A percentile compares a stretch with the other conserved stretches of the same genome.
phyloP scores from a whole-genome alignment of 1,284 basidiomycete species.

The Leccinum fallax region DNA sequence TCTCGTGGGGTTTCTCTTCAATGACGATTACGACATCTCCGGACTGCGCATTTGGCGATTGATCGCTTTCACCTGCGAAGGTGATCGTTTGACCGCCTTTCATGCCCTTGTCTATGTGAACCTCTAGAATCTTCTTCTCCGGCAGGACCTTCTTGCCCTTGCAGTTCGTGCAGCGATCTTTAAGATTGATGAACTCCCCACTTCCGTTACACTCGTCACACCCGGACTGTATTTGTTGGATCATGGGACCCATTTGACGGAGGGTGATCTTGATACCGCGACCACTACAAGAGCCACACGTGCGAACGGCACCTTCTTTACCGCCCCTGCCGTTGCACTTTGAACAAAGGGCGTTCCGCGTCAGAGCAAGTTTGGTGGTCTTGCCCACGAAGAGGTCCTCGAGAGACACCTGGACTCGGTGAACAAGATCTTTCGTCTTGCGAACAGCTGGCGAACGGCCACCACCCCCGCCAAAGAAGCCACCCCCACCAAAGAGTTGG shows the following conservation, averaged over 20 bases:
- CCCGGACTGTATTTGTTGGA: conserved; percentile 97
- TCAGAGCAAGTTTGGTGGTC: conserved; percentile 96
- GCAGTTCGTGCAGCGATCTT: conserved; percentile 93
- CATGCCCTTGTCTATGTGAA: conserved; percentile 99
- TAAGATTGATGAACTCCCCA: conserved; percentile 93
- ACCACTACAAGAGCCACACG: conserved; percentile 82
- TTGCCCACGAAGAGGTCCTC: conserved; percentile 99
- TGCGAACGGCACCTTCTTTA: conserved; percentile 92
- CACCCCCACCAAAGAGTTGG: conserved; percentile 83
- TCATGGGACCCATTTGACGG: conserved; percentile 99
- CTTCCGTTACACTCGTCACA: conserved; percentile 93
- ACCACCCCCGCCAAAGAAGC: conserved; percentile 56
- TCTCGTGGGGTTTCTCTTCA: conserved; percentile 92
- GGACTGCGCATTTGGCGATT: conserved; percentile 87
- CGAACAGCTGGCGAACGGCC: conserved; percentile 79
- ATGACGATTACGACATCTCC: conserved; percentile 98
- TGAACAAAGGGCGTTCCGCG: conserved; percentile 91
- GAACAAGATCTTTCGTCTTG: conserved; percentile 97
- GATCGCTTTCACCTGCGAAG: conserved; percentile 96
- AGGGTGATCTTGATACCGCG: conserved; percentile 92
- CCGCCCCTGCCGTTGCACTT: conserved; percentile 97
- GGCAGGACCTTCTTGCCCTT: conserved; percentile 94
- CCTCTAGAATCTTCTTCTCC: conserved; percentile 98
- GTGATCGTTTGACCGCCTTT: conserved; percentile 95
- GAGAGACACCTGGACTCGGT: conserved; percentile 93